Conservation (phyloP, 1,284 basidiomycete species). For the Leccinum angustisporum region DNA sequence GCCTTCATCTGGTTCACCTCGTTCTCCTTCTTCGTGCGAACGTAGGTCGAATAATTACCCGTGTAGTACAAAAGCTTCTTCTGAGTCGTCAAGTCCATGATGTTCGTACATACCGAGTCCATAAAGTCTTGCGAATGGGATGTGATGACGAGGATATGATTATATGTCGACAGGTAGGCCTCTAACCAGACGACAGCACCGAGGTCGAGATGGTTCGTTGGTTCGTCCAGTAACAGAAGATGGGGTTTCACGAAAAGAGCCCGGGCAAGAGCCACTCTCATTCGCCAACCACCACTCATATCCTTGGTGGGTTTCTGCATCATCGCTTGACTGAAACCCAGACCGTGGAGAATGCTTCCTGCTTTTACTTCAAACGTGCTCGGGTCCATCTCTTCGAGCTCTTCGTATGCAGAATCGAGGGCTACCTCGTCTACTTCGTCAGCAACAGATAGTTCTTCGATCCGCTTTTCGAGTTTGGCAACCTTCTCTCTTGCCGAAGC, state of each 20-base stretch:
- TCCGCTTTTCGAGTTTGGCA: conserved; percentile 90
- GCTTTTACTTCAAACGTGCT: conserved; percentile 95
- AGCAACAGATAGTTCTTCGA: conserved; percentile 90
- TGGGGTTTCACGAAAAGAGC: conserved; percentile 98
- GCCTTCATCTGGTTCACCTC: conserved; percentile 99
- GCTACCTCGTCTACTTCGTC: conserved; percentile 89
- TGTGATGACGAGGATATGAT: conserved; percentile 96
- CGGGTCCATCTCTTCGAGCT: conserved; percentile 97
- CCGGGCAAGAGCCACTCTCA: conserved; percentile 96
- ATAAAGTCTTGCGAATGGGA: conserved; percentile 99
- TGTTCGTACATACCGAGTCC: conserved; percentile 96
- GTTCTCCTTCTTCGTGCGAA: conserved; percentile 95
- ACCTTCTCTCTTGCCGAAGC: conserved; percentile 93
- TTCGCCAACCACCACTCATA: conserved; percentile 99
- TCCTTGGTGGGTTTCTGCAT: conserved; percentile 98
- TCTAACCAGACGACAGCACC: conserved; percentile 99
- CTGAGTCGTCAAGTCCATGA: conserved; percentile 92
- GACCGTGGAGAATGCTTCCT: conserved; percentile 93
- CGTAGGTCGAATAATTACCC: conserved; percentile 97
- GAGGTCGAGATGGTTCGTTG: conserved; percentile 89
- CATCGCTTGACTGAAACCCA: conserved; percentile 90
- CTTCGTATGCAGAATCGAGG: conserved; percentile 88
- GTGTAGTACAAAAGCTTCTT: conserved; percentile 92
- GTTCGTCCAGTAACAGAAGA: conserved; percentile 88
- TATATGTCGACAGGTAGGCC: conserved; percentile 96